These are phyloP conservation scores for Phlebopus sp. DNA, from an alignment of 1,284 basidiomycete genomes.

Conservation along the genomic window DNA sequence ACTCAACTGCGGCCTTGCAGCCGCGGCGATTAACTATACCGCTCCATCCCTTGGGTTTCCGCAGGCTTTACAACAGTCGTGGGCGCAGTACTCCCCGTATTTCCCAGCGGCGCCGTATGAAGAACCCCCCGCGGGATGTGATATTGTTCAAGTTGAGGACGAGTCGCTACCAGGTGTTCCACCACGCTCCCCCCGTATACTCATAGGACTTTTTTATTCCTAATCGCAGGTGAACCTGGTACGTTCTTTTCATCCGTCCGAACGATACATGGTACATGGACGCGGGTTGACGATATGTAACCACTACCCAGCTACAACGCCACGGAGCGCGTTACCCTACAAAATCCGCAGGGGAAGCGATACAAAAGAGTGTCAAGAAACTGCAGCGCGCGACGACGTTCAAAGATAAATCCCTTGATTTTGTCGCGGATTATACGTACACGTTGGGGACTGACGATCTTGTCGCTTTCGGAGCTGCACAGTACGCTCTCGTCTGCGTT, in stretches of 20 bases:
- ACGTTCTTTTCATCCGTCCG: conserved; percentile 18
- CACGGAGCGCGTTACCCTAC: conserved; percentile 83
- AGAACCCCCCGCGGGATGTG: conserved; percentile 12
- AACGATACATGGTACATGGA: neutral
- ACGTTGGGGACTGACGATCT: conserved; percentile 43
- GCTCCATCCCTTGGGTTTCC: conserved; percentile 13
- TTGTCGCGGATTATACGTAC: conserved; percentile 42
- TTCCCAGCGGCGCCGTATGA: conserved; percentile 15
- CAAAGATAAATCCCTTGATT: conserved; percentile 46
- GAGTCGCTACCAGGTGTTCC: no score
- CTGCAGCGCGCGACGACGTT: conserved; percentile 43
- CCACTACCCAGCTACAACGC: conserved; percentile 62
- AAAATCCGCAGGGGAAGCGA: conserved; percentile 39
- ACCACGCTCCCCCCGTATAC: no score
- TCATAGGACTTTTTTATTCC: no score
- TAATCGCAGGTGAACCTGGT: conserved; percentile 61
- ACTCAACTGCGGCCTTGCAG: neutral
- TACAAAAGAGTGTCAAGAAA: conserved; percentile 50
- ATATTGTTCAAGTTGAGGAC: conserved; percentile 16
- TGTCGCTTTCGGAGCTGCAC: conserved; percentile 46
- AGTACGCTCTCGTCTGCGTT: conserved; percentile 31
- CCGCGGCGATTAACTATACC: conserved; percentile 10
- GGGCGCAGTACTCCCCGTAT: conserved; percentile 17
- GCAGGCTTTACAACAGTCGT: conserved; percentile 13
- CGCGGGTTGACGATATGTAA: conserved; percentile 2